These are phyloP conservation scores for Microbotryum scabiosae DNA, from an alignment of 1,284 basidiomycete genomes.

Conservation along the genomic window DNA sequence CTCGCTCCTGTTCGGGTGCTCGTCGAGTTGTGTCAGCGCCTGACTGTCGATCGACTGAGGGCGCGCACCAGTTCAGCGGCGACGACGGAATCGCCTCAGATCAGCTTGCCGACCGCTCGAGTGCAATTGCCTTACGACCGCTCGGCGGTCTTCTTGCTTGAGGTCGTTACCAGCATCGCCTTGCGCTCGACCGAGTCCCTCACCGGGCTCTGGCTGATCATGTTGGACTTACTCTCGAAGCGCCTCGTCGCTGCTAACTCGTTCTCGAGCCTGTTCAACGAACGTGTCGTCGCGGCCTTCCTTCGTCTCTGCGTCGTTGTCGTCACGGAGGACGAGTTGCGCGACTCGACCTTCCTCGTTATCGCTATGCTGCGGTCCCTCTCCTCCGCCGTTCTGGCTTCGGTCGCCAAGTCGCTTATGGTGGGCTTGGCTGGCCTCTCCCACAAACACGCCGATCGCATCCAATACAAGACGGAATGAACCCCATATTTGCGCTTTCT, in stretches of 20 bases:
- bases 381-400: conserved; percentile 64
- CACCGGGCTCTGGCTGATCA: conserved; percentile 81
- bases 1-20: conserved; percentile 74
- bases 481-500: conserved; percentile 76
- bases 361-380: conserved; percentile 80
- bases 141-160: conserved; percentile 83
- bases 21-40: conserved; percentile 78
- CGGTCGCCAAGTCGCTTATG: conserved; percentile 83
- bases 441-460: conserved; percentile 61
- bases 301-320: conserved; percentile 70
- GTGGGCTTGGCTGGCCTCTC: conserved; percentile 72
- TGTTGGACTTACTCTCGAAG: conserved; percentile 81
- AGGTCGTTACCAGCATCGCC: conserved; percentile 83
- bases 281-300: conserved; percentile 85
- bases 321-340: conserved; percentile 64
- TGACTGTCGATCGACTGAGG: conserved; percentile 58
- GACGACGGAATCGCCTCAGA: conserved; percentile 34
- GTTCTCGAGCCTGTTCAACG: conserved; percentile 83
- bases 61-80: background rate
- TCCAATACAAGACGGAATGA: conserved; percentile 91
- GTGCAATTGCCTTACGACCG: conserved; percentile 76
- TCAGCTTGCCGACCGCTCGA: conserved; percentile 35
- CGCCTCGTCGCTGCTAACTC: conserved; percentile 66
- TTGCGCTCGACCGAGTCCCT: conserved; percentile 62
- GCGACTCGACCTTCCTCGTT: conserved; percentile 88